Conservation (phyloP, 441 rosid species). For the Erysimum cheiri region DNA sequence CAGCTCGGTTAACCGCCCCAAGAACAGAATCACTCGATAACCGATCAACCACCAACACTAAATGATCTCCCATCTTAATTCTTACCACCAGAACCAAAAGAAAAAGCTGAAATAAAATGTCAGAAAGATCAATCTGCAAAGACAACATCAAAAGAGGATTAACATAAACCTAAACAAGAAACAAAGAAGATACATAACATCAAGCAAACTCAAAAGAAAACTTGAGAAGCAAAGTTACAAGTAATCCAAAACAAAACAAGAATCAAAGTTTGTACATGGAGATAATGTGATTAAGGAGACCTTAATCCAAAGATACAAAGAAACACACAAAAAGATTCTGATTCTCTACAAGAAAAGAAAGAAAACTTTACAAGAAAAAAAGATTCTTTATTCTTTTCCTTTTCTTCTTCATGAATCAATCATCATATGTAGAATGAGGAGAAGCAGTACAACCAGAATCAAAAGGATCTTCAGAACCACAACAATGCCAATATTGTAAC, state of each 20-base stretch:
- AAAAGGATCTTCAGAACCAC: conserved; percentile 91
- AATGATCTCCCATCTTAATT: conserved; percentile 73
- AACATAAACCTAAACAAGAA: not conserved
- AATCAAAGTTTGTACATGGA: conserved; percentile 6
- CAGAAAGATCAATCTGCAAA: not conserved
- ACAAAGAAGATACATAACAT: conserved; percentile 7
- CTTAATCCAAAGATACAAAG: conserved; percentile 5
- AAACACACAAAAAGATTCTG: conserved; percentile 39
- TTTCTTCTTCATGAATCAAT: conserved; percentile 45
- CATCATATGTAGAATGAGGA: conserved; percentile 85
- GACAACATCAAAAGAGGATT: not conserved
- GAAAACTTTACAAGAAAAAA: no score
- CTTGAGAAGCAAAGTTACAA: conserved; percentile 27
- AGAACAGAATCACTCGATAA: conserved; percentile 55
- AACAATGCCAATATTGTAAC: conserved; percentile 92
- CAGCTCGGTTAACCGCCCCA: conserved; percentile 33
- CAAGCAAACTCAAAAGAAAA: conserved; percentile 16
- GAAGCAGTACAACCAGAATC: conserved; percentile 89
- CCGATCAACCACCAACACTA: conserved; percentile 65
- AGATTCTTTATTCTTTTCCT: conserved; percentile 31
- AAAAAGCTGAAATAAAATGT: not conserved
- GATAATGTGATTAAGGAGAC: conserved; percentile 9
- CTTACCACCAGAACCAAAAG: conserved; percentile 27
- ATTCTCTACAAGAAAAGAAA: conserved; percentile 44
- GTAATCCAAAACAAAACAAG: conserved; percentile 9